Conservation (phyloP, 1,284 basidiomycete genomes). For the Pseudozyma thailandica region DNA sequence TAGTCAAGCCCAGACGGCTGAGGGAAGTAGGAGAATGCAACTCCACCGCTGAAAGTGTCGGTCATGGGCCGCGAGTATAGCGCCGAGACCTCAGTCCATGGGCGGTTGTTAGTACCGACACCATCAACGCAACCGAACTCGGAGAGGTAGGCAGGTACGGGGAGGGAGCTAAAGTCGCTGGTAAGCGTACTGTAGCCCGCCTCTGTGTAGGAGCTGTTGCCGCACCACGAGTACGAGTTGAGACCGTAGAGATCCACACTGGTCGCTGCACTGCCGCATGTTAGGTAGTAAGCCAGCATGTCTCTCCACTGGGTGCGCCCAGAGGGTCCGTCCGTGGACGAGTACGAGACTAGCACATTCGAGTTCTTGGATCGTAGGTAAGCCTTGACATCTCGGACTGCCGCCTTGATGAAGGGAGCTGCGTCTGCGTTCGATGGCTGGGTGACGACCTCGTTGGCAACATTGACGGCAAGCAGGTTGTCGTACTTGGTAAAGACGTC, state of each 20-base stretch:
- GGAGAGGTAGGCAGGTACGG: conserved; percentile 86
- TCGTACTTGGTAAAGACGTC: conserved; percentile 73
- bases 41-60: conserved; percentile 83
- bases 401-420: conserved; percentile 86
- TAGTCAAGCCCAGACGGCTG: conserved; percentile 76
- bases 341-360: conserved; percentile 81
- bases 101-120: conserved; percentile 75
- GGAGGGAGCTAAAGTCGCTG: conserved; percentile 72
- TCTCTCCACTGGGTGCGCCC: conserved; percentile 67
- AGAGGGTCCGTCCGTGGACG: conserved; percentile 80
- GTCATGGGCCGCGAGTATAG: conserved; percentile 80
- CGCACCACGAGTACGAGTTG: conserved; percentile 75
- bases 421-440: conserved; percentile 74
- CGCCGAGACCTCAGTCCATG: conserved; percentile 83
- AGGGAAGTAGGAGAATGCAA: conserved; percentile 76
- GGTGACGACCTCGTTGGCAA: conserved; percentile 88
- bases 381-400: conserved; percentile 85
- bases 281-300: conserved; percentile 80
- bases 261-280: conserved; percentile 79
- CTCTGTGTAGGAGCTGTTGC: conserved; percentile 74
- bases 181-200: conserved; percentile 71
- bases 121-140: conserved; percentile 79
- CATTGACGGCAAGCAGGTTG: conserved; percentile 74
- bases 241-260: conserved; percentile 83
- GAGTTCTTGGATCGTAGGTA: conserved; percentile 76